Evolutionary conservation across 257 asterid genomes (phyloP).

Genomic region (Forsythia suspensa): DNA sequence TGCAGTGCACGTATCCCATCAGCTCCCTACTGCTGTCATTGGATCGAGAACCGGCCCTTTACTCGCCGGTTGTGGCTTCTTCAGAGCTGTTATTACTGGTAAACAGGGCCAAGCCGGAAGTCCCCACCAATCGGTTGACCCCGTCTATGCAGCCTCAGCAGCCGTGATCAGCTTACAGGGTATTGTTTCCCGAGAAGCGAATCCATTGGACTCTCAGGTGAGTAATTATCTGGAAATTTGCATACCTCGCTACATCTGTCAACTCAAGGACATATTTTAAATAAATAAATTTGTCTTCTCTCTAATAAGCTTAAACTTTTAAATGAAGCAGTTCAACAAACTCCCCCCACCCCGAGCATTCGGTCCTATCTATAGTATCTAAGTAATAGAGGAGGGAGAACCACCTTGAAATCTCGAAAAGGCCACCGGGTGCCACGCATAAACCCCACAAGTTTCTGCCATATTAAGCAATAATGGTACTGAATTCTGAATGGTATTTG

Average conservation of each 20-base stretch:
- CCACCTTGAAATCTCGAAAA: not conserved
- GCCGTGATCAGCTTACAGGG: conserved; percentile 84
- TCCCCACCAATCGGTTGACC: conserved; percentile 48
- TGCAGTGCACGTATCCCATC: conserved; percentile 72
- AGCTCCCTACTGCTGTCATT: conserved; percentile 60
- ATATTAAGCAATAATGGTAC: not conserved
- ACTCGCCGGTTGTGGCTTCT: conserved; percentile 95
- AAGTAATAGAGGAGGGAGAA: not conserved
- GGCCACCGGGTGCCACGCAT: not conserved
- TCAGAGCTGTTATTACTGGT: conserved; percentile 60
- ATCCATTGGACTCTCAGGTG: conserved; percentile 92
- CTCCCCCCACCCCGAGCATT: not conserved
- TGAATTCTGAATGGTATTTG: not conserved
- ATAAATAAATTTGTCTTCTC: no score
- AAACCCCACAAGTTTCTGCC: not conserved
- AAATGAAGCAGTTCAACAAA: not conserved
- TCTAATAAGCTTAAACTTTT: no score
- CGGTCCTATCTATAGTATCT: not conserved
- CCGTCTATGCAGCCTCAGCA: conserved; percentile 84
- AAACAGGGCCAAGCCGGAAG: conserved; percentile 21
- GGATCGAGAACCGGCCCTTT: conserved; percentile 85
- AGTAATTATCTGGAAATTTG: not conserved
- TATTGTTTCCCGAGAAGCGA: conserved; percentile 84
- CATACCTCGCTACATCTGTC: not conserved
- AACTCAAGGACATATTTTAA: no score